phyloP scores from a whole-genome alignment of 2,329 filamentous ascomycete species.

The Fusarium bulbicola region DNA sequence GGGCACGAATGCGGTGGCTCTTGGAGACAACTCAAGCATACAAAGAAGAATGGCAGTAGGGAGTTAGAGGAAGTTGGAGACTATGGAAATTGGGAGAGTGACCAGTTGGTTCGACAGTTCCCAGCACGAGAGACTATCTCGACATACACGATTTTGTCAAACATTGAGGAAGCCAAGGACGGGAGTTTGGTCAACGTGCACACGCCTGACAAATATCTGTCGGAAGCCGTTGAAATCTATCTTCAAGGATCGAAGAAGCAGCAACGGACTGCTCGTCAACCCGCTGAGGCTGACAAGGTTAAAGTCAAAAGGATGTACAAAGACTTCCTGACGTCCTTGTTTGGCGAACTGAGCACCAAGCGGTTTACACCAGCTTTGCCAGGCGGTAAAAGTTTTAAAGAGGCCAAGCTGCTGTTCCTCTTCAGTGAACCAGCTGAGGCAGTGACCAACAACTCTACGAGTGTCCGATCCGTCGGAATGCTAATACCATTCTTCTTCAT shows the following conservation, averaged over 20 bases:
- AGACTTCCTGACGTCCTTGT: neutral
- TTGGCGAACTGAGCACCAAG: neutral
- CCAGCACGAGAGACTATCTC: neutral
- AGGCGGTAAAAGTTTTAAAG: accelerated
- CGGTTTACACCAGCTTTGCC: neutral
- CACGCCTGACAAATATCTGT: neutral
- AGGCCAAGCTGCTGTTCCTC: too few species aligned
- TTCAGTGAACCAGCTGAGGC: neutral
- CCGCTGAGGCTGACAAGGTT: neutral
- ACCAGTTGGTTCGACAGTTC: neutral
- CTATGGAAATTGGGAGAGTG: neutral
- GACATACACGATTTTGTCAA: neutral
- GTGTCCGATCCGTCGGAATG: neutral
- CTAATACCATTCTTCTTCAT: neutral
- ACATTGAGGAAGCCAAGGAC: neutral
- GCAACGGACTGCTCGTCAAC: neutral
- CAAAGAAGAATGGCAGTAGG: neutral
- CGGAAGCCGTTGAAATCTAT: neutral
- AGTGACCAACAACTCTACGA: neutral
- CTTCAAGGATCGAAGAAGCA: neutral
- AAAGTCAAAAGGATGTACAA: neutral
- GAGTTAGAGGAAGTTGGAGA: neutral
- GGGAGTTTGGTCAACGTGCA: neutral
- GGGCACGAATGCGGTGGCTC: neutral
- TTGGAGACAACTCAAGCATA: neutral